Conservation (phyloP, 257 asterid species). For the Solanum clarkiae region DNA sequence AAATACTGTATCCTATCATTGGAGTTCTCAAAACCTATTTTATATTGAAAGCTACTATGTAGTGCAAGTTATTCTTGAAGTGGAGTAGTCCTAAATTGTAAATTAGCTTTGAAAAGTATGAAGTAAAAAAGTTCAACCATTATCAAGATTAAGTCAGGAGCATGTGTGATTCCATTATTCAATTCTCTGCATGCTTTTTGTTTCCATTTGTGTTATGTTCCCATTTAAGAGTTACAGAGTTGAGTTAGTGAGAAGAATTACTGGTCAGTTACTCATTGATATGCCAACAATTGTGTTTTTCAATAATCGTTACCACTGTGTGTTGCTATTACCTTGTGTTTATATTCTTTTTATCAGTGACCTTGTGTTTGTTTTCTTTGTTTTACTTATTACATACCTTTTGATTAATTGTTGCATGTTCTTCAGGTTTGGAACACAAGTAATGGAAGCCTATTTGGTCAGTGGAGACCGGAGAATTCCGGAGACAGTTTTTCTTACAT, state of each 20-base stretch:
- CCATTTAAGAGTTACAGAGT: neutral
- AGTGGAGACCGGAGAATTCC: constrained; percentile 10
- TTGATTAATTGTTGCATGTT: neutral
- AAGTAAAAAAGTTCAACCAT: neutral
- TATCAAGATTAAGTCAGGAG: neutral
- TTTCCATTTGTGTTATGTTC: neutral
- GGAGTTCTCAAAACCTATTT: neutral
- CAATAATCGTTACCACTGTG: neutral
- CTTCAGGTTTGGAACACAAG: constrained; percentile 23
- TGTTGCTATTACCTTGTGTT: neutral
- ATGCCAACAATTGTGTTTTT: neutral
- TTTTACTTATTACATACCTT: neutral
- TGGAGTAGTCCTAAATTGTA: neutral
- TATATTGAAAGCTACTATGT: neutral
- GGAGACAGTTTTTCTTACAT: constrained; percentile 9
- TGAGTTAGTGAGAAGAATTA: neutral
- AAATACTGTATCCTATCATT: neutral
- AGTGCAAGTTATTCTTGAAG: neutral
- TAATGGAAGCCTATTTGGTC: constrained; percentile 13
- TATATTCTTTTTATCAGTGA: neutral
- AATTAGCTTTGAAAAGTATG: neutral
- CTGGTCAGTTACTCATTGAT: neutral
- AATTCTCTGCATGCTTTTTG: neutral
- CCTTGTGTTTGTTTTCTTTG: neutral
- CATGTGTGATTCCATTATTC: neutral